A percentile compares a stretch with the other conserved stretches of the same genome.
Conservation (phyloP, 1,139 yeast genomes). For the Yamadazyma atlantica region DNA sequence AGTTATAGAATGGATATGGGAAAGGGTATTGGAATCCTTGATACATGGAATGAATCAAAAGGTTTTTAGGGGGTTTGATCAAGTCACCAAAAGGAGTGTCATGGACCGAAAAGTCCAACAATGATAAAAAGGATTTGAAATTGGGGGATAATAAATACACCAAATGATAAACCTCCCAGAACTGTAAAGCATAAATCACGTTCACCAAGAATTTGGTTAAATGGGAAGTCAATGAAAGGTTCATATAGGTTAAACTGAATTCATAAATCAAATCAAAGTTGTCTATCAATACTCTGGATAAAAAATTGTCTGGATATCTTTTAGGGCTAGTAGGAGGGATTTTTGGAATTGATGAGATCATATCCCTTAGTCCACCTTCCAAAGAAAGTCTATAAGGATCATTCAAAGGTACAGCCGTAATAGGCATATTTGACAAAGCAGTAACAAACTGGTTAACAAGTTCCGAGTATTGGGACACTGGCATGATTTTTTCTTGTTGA, state of each 20-base stretch:
- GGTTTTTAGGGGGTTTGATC: conserved; percentile 43
- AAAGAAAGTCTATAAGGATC: not conserved
- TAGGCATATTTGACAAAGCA: not conserved
- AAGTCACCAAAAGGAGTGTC: conserved; percentile 42
- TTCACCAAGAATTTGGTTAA: conserved; percentile 41
- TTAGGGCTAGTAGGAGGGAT: conserved; percentile 1
- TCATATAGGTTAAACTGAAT: conserved; percentile 36
- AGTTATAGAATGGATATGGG: conserved; percentile 49
- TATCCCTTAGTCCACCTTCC: conserved; percentile 4
- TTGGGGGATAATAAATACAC: conserved; percentile 30
- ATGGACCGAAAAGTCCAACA: conserved; percentile 36
- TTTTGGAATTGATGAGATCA: conserved; percentile 12
- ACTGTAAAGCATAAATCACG: conserved; percentile 38
- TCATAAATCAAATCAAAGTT: conserved; percentile 32
- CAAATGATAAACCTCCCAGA: conserved; percentile 49
- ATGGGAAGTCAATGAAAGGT: conserved; percentile 39
- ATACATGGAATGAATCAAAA: conserved; percentile 34
- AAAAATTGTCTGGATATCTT: conserved; percentile 36
- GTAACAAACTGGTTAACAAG: conserved; percentile 7
- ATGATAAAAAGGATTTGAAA: conserved; percentile 32
- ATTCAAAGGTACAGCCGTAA: not conserved
- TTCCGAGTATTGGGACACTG: conserved; percentile 6
- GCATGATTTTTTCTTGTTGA: conserved; percentile 5
- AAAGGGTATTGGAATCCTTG: conserved; percentile 48
- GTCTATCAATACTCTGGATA: conserved; percentile 41